phyloP scores from a whole-genome alignment of 1,139 yeast species.

The Meyerozyma guilliermondii region DNA sequence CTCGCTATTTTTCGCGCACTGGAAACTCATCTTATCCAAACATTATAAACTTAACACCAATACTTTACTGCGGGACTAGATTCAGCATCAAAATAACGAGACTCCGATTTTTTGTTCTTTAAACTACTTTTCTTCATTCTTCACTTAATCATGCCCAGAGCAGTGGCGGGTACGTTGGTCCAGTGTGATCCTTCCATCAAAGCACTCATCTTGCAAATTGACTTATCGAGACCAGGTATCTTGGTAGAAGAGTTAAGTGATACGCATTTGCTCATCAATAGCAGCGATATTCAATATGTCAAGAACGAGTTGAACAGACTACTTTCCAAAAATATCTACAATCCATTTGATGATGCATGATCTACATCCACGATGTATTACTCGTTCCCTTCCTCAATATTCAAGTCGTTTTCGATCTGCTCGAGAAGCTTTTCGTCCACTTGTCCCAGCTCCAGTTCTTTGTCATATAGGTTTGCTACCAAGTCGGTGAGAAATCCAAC shows the following conservation, averaged over 20 bases:
- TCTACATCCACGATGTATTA: background rate
- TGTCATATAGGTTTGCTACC: constrained; percentile 17
- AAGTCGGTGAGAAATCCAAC: constrained; percentile 43
- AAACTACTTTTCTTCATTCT: too few species aligned
- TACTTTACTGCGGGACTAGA: too few species aligned
- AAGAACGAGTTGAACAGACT: constrained; percentile 72
- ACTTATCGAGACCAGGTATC: constrained; percentile 65
- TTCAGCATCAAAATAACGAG: too few species aligned
- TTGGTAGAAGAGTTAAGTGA: constrained; percentile 80
- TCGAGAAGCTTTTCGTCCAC: background rate
- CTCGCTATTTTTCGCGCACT: too few species aligned
- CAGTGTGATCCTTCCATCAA: constrained; percentile 86
- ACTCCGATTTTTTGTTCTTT: too few species aligned
- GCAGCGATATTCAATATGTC: constrained; percentile 66
- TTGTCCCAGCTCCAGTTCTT: background rate
- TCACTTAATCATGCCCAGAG: constrained; percentile 33
- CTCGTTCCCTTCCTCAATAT: background rate
- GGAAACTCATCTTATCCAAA: too few species aligned
- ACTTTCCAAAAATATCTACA: constrained; percentile 77
- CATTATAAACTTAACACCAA: too few species aligned
- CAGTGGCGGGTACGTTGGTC: constrained; percentile 42
- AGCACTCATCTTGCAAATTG: constrained; percentile 80
- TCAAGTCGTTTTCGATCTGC: background rate
- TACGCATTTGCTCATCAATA: constrained; percentile 78
- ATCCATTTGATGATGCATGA: constrained; percentile 73